A percentile compares a stretch with the other conserved stretches of the same genome.
Conservation (phyloP, 495 filamentous ascomycete genomes). For the Rhypophila decipiens region DNA sequence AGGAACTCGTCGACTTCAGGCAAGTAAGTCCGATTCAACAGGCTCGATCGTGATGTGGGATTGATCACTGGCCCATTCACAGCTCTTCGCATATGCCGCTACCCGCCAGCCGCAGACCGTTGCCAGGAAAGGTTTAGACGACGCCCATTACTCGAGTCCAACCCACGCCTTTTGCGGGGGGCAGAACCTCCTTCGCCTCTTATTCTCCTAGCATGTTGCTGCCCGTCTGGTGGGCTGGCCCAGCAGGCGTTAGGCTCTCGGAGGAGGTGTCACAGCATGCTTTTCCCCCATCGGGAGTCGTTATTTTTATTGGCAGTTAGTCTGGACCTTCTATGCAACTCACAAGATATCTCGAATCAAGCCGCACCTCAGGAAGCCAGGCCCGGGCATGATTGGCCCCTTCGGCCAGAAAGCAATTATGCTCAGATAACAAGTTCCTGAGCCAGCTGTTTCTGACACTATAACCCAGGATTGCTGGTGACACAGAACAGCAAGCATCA, state of each 20-base stretch:
- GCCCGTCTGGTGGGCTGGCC: conserved; percentile 1
- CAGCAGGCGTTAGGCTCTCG: neutral
- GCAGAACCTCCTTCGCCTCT: neutral
- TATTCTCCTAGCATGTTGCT: neutral
- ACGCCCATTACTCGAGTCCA: neutral
- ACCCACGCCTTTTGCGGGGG: neutral
- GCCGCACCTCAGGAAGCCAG: neutral
- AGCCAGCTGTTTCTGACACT: neutral
- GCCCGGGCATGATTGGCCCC: neutral
- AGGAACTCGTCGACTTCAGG: neutral
- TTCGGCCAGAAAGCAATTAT: neutral
- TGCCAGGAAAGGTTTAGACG: neutral
- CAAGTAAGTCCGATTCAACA: neutral
- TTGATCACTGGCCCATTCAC: too few relatives aligned
- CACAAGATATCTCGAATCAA: neutral
- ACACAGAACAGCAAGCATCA: too few relatives aligned
- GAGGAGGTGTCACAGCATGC: conserved; percentile 5
- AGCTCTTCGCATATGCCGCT: neutral
- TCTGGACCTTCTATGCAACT: neutral
- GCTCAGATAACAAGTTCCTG: neutral
- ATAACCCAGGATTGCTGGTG: neutral
- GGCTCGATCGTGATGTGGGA: too few relatives aligned
- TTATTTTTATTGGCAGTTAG: conserved; percentile 2
- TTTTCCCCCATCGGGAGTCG: neutral
- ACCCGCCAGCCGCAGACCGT: neutral